Conservation (phyloP, 2,329 filamentous ascomycete species). For the Ascochyta clinopodiicola region DNA sequence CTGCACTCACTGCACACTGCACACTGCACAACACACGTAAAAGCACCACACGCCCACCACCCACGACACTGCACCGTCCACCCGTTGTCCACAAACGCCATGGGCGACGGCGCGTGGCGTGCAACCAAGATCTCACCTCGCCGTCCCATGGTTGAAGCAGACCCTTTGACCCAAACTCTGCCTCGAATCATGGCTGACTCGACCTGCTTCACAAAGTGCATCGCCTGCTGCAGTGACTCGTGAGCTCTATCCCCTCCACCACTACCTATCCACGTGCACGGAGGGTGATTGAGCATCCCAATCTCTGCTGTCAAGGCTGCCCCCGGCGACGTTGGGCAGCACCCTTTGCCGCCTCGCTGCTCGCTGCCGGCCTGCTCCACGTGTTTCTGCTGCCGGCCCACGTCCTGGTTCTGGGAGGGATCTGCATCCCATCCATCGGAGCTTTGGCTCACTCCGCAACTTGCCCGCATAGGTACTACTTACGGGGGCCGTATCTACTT, state of each 20-base stretch:
- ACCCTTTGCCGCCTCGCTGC: slow-evolving; percentile 13
- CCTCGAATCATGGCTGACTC: slow-evolving; percentile 12
- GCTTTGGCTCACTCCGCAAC: slow-evolving; percentile 14
- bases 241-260: background rate
- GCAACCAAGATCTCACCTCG: slow-evolving; percentile 1
- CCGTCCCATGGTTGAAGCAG: background rate
- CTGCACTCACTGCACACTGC: background rate
- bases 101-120: slow-evolving; percentile 13
- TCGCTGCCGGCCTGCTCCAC: slow-evolving; percentile 8
- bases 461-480: slow-evolving; percentile 17
- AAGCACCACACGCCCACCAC: background rate
- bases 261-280: background rate
- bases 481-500: background rate
- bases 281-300: background rate
- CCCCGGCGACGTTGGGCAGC: slow-evolving; percentile 13
- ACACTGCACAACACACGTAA: no score
- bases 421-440: slow-evolving; percentile 13
- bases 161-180: slow-evolving; percentile 5
- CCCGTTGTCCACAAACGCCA: background rate
- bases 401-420: slow-evolving; percentile 6
- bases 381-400: slow-evolving; percentile 10
- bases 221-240: slow-evolving; percentile 2
- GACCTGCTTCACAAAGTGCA: background rate
- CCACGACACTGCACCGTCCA: background rate
- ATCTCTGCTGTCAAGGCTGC: background rate